Evolutionary conservation across 2,329 filamentous ascomycete genomes (phyloP).

Genomic region (Exophiala sideris): DNA sequence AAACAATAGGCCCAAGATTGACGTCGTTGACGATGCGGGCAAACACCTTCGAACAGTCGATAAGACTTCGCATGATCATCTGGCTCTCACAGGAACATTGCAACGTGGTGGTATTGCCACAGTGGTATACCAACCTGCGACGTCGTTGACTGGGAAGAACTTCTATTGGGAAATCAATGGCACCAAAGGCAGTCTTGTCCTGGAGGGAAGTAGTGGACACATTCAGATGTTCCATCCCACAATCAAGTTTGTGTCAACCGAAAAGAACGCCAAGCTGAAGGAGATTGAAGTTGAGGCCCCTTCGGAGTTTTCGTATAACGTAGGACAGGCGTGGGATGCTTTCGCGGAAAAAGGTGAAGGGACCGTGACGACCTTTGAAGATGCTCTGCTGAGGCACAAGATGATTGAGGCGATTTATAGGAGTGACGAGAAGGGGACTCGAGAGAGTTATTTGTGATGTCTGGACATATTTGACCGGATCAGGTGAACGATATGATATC

Average conservation of each 20-base stretch:
- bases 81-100: constrained; percentile 15
- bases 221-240: constrained; percentile 21
- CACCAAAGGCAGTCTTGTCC: constrained; percentile 20
- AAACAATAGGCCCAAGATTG: constrained; percentile 11
- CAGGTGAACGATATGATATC: too few species aligned
- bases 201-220: constrained; percentile 15
- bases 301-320: constrained; percentile 13
- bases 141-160: constrained; percentile 4
- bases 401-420: constrained; percentile 24
- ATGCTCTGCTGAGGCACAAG: constrained; percentile 20
- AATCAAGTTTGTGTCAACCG: constrained; percentile 13
- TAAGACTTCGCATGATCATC: constrained; percentile 21
- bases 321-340: constrained; percentile 22
- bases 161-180: constrained; percentile 25
- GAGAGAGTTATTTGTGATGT: constrained; percentile 19
- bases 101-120: constrained; percentile 12
- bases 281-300: constrained; percentile 10
- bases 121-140: constrained; percentile 14
- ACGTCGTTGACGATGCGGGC: constrained; percentile 4
- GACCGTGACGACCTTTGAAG: constrained; percentile 18
- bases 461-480: too few species aligned
- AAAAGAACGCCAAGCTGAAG: constrained; percentile 7
- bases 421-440: constrained; percentile 18
- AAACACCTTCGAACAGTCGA: constrained; percentile 2
- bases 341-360: constrained; percentile 14